Evolutionary conservation across 2,329 filamentous ascomycete species (phyloP).

Genomic region (Penicillium sp.): DNA sequence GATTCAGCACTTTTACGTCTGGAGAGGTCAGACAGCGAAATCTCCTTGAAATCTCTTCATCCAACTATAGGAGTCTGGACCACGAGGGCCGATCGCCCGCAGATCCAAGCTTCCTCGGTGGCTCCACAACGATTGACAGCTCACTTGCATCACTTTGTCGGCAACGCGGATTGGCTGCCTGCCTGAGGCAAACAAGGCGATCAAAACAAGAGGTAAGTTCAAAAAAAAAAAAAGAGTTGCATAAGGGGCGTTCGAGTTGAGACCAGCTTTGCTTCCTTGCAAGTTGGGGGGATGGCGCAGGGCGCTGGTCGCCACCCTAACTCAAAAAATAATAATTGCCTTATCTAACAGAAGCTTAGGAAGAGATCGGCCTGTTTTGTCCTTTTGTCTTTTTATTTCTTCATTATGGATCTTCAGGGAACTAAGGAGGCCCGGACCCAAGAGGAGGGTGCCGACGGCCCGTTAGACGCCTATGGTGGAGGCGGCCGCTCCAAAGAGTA

Average conservation of each 20-base stretch:
- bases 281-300: constrained; percentile 6
- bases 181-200: constrained; percentile 26
- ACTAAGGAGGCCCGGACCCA: constrained; percentile 42
- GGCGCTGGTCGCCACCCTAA: constrained; percentile 6
- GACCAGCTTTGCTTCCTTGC: background rate
- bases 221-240: constrained; percentile 4
- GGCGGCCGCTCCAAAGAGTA: constrained; percentile 35
- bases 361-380: background rate
- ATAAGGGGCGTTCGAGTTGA: background rate
- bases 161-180: constrained; percentile 27
- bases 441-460: constrained; percentile 37
- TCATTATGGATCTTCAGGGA: constrained; percentile 42
- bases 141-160: constrained; percentile 28
- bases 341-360: constrained; percentile 16
- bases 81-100: constrained; percentile 24
- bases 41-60: background rate
- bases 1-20: background rate
- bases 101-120: constrained; percentile 21
- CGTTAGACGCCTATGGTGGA: constrained; percentile 35
- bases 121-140: constrained; percentile 28
- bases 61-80: constrained; percentile 11
- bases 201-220: constrained; percentile 14
- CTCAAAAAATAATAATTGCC: background rate
- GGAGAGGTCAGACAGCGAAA: background rate
- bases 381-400: background rate